Percentiles rank a stretch among this genome's conserved stretches.
Evolutionary conservation across 2,329 filamentous ascomycete genomes (phyloP).

Genomic region (Emydomyces testavorans): DNA sequence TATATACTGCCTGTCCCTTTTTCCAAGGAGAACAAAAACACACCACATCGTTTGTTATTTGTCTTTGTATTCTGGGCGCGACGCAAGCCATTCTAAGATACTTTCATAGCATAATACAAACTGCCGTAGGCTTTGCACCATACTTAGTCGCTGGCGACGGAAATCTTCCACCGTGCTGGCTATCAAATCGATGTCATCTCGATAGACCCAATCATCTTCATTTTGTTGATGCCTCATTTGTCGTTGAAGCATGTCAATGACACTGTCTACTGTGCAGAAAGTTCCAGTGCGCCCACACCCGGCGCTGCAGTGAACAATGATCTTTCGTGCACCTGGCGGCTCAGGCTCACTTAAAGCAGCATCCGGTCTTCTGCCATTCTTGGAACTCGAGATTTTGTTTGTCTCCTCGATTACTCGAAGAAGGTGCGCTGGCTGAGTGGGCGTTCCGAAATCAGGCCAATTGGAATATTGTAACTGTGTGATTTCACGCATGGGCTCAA

Average conservation of each 20-base stretch:
- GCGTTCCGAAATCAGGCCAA: constrained; percentile 96
- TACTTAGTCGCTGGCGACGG: constrained; percentile 74
- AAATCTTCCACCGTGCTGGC: constrained; percentile 86
- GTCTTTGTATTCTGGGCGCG: neutral
- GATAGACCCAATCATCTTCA: constrained; percentile 50
- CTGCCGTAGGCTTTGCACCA: constrained; percentile 90
- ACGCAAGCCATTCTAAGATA: constrained; percentile 67
- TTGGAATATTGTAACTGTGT: constrained; percentile 88
- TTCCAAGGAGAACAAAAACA: neutral
- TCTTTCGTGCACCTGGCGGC: constrained; percentile 47
- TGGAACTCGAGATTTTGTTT: constrained; percentile 50
- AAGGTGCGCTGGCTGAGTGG: constrained; percentile 76
- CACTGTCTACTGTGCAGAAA: constrained; percentile 91
- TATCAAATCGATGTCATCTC: constrained; percentile 65
- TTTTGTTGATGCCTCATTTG: constrained; percentile 37
- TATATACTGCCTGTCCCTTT: too few relatives aligned
- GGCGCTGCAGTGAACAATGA: constrained; percentile 90
- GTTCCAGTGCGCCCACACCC: constrained; percentile 92
- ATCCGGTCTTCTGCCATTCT: constrained; percentile 24
- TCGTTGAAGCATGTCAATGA: constrained; percentile 93
- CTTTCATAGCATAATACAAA: constrained; percentile 96
- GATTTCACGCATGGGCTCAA: constrained; percentile 77
- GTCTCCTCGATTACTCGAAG: constrained; percentile 82
- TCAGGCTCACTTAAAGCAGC: constrained; percentile 52
- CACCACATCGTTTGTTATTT: too few relatives aligned